Percentiles rank a stretch among this genome's conserved stretches.
Conservation (phyloP, 2,329 filamentous ascomycete species). For the Penicillium sp. region DNA sequence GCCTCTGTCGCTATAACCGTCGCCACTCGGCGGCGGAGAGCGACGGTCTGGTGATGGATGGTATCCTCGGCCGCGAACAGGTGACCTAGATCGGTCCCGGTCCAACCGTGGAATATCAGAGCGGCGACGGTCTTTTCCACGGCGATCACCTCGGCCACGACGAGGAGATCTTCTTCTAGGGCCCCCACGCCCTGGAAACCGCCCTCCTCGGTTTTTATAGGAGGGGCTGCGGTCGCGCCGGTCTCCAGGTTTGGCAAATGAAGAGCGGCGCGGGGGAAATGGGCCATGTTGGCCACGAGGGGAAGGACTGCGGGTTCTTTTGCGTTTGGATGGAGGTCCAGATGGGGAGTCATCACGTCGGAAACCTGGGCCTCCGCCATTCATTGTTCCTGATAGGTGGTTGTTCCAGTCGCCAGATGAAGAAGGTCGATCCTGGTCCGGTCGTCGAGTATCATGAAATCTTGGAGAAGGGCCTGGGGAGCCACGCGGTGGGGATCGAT, state of each 20-base stretch:
- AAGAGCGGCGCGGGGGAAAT: constrained; percentile 26
- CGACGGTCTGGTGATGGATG: constrained; percentile 29
- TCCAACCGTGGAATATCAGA: constrained; percentile 28
- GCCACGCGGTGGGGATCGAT: constrained; percentile 26
- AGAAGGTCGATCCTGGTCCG: constrained; percentile 23
- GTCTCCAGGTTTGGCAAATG: constrained; percentile 32
- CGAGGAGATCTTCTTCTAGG: constrained; percentile 36
- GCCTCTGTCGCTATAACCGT: constrained; percentile 26
- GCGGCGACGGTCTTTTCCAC: constrained; percentile 32
- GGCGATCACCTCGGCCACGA: constrained; percentile 33
- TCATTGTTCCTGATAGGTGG: constrained; percentile 18
- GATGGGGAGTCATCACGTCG: constrained; percentile 34
- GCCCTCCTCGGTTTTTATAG: constrained; percentile 38
- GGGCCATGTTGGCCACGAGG: constrained; percentile 25
- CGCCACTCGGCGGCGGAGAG: constrained; percentile 29
- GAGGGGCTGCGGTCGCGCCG: constrained; percentile 41
- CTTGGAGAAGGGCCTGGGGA: constrained; percentile 28
- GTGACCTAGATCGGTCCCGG: constrained; percentile 36
- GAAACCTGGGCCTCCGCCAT: constrained; percentile 21
- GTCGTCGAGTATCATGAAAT: constrained; percentile 22
- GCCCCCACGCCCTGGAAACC: constrained; percentile 33
- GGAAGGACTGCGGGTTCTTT: constrained; percentile 45
- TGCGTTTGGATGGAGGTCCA: constrained; percentile 37
- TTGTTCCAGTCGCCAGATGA: constrained; percentile 21
- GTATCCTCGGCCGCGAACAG: constrained; percentile 27